phyloP scores from a whole-genome alignment of 139 green algal genomes.

The Chlorella vulgaris region DNA sequence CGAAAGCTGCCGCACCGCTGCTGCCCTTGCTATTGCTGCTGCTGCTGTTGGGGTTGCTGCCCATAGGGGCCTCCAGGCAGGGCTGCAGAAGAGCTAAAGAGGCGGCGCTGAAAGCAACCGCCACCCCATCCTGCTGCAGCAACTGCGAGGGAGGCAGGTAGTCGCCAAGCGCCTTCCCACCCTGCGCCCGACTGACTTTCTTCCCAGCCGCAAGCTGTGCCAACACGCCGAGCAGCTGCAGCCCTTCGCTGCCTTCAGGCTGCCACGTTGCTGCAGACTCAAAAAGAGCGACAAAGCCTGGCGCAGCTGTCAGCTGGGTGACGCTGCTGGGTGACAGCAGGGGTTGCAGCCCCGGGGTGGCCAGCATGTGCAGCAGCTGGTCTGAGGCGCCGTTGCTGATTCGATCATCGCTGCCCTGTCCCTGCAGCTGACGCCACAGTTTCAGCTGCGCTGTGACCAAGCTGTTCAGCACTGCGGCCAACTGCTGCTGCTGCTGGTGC shows the following conservation, averaged over 20 bases:
- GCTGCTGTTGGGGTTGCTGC: no score
- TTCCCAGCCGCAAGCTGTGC: constrained; percentile 40
- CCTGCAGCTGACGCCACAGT: background rate
- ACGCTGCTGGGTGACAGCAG: background rate
- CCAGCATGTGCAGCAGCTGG: constrained; percentile 13
- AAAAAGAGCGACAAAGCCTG: constrained; percentile 5
- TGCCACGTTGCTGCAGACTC: background rate
- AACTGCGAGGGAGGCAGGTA: constrained; percentile 6
- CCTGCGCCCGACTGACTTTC: constrained; percentile 9
- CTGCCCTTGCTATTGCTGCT: no score
- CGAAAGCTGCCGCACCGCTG: background rate
- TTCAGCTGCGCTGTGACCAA: constrained; percentile 2
- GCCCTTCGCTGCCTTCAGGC: background rate
- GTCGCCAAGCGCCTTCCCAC: background rate
- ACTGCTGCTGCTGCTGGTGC: constrained; percentile 30
- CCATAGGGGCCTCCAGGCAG: background rate
- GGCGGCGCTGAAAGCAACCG: background rate
- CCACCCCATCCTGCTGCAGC: constrained; percentile 1
- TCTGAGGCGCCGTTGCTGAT: background rate
- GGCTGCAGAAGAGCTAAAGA: background rate
- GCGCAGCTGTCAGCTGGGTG: background rate
- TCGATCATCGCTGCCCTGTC: no score
- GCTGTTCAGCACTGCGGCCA: constrained; percentile 17
- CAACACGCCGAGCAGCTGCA: constrained; percentile 22
- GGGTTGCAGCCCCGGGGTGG: background rate